Evolutionary conservation across 495 filamentous ascomycete genomes (phyloP).

Genomic region (Oleoguttula mirabilis): DNA sequence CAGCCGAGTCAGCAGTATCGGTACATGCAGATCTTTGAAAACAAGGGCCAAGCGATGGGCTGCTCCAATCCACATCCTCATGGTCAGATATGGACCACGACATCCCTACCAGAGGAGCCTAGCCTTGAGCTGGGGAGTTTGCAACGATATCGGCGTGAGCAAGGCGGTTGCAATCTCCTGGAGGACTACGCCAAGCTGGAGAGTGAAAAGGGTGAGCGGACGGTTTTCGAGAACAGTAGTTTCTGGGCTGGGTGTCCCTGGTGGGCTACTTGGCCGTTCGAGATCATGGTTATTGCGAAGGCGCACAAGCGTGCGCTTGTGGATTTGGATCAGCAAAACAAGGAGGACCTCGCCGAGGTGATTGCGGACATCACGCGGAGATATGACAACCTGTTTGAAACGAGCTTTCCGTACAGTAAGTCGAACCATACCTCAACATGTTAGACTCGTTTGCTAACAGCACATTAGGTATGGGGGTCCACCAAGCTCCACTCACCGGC

Average conservation of each 20-base stretch:
- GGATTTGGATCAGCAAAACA: slow-evolving; percentile 60
- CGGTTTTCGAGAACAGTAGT: slow-evolving; percentile 71
- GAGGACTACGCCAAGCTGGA: slow-evolving; percentile 81
- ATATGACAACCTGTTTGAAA: slow-evolving; percentile 97
- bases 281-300: slow-evolving; percentile 81
- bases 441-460: neutral
- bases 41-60: slow-evolving; percentile 96
- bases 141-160: slow-evolving; percentile 57
- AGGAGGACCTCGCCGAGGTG: slow-evolving; percentile 59
- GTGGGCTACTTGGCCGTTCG: slow-evolving; percentile 97
- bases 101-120: slow-evolving; percentile 77
- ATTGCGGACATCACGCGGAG: slow-evolving; percentile 76
- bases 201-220: slow-evolving; percentile 63
- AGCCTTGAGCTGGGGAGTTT: slow-evolving; percentile 64
- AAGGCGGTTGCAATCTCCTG: slow-evolving; percentile 61
- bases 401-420: slow-evolving; percentile 83
- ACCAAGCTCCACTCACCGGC: slow-evolving; percentile 88
- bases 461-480: slow-evolving; percentile 52
- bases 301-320: slow-evolving; percentile 68
- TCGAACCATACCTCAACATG: no score
- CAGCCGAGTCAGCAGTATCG: slow-evolving; percentile 66
- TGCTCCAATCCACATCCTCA: slow-evolving; percentile 98
- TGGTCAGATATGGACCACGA: slow-evolving; percentile 93
- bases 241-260: slow-evolving; percentile 86
- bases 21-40: slow-evolving; percentile 99